Evolutionary conservation across 306 rosid species (phyloP), one percentile per base, ranked within the genome.

Genomic region (Sechiopsis laciniata): DNA sequence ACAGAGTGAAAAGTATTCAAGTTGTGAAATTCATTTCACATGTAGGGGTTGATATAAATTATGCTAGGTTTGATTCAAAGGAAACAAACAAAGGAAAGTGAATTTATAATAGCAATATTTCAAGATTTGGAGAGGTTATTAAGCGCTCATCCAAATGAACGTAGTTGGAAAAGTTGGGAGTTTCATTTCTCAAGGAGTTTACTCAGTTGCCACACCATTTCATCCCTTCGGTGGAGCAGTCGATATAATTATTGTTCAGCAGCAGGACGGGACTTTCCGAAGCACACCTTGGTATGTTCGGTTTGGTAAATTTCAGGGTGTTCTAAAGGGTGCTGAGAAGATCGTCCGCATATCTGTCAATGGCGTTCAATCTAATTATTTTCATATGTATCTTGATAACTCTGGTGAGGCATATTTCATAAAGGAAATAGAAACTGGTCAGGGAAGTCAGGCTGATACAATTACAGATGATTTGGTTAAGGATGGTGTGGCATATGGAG

Each of bases 221-320:
- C 98, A 93, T 58, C 98, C 98, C 12, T 93, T 93, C 55, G 98
- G 98, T 50, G 98, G 98, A 76, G 98, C 98, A 71, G 90, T 93
- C 71, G 98, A 93, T 80, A 91, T 87, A 77, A 90, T 93, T 80
- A 97, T 89, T 72, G 98, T 93, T 85, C 91, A 83, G 82, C 98
- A 93, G 84, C 97, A 81, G 79, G 98, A 93, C 84, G 98, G 95
- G 67, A 87, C 94, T 5, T 93, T 93, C 74, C 82, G 94, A 26
- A 88, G 97, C 76, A 88, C 96, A 0, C 98, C 98, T 24, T 93
- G 98, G 98, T 90, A 93, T 52, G 98, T 93, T 73, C 79, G 97
- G 53, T 93, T 93, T 75, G 98, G 98, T 80, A 93, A 93, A 73
- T 93, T 93, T 80, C 98, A 93, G 81, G 98, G 98, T 52, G 98